Base-by-base conservation (phyloP, 768 basidiomycete genomes). In the Amanita fuliginea region DNA sequence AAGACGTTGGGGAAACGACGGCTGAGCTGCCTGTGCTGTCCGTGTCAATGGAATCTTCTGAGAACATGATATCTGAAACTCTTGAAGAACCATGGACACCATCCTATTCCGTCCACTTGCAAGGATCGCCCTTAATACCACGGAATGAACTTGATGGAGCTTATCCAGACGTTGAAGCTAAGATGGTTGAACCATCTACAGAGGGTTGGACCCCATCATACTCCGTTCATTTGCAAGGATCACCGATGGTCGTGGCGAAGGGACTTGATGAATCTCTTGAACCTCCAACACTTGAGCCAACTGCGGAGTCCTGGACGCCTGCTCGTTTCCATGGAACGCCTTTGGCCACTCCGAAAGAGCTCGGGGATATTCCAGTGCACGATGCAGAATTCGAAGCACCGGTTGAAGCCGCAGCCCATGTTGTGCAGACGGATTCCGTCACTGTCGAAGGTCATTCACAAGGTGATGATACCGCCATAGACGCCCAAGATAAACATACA, bases 91-190 rank as follows among this genome's bases (percentile, higher is more conserved):
- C 49, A 16, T 61, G 60, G 60, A 60, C 59, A 6, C 59, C 60
- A 22, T 61, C 59, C 13, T 61, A 61, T 40, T 55, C 59, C 21
- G 59, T 61, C 16, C 52, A 46, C 35, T 51, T 21, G 37, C 60
- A 61, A 55, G 60, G 60, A 19, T 35, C 42, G 4, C 42, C 49
- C 18, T 24, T 28, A 26, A 3, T 36, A 7, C 11, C 42, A 32
- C 42, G n/a, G 26, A n/a, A 14, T n/a, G 42, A 42, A 42, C 21
- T 42, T 22, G 24, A 42, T 26, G 26, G 4, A n/a, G 26, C n/a
- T 10, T 14, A 9, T 46, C 19, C 10, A 19, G 44, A 35, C 13
- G 6, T 6, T 1, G 44, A 35, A 13, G 3, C 32, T 13, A 13
- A 18, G 4, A 9, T 16, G n/a, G 18, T 18, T 26, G 46, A 47